Evolutionary conservation across 2,329 filamentous ascomycete species (phyloP).

Genomic region (Coniochaeta pulveracea): DNA sequence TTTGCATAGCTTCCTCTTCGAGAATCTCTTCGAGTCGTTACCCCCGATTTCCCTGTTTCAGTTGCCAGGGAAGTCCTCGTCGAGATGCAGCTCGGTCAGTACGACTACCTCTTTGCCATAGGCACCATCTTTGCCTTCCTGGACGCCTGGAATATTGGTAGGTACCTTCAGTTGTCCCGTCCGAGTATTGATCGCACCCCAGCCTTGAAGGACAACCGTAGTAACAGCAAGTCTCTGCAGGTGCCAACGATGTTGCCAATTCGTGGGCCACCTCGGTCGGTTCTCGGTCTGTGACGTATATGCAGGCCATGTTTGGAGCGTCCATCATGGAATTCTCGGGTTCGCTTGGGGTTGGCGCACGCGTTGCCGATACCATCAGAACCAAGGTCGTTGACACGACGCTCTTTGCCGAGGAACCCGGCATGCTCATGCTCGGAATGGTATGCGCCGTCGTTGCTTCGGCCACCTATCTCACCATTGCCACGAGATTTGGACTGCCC

Average conservation of each 20-base stretch:
- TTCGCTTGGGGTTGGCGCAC: slow-evolving; percentile 46
- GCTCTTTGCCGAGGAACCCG: slow-evolving; percentile 34
- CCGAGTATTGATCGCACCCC: too few species aligned
- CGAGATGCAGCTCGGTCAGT: slow-evolving; percentile 32
- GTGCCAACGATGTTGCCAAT: slow-evolving; percentile 60
- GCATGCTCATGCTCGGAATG: slow-evolving; percentile 47
- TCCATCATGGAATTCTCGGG: slow-evolving; percentile 53
- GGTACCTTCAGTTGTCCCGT: too few species aligned
- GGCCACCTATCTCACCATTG: slow-evolving; percentile 43
- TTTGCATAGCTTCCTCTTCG: too few species aligned
- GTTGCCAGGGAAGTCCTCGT: neutral
- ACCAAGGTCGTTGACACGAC: slow-evolving; percentile 43
- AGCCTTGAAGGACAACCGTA: neutral
- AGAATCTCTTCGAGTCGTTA: too few species aligned
- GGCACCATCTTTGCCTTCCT: slow-evolving; percentile 55
- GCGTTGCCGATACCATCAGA: slow-evolving; percentile 49
- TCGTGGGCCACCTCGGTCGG: slow-evolving; percentile 66
- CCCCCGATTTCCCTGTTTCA: too few species aligned
- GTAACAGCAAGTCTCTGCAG: slow-evolving; percentile 10
- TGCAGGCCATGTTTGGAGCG: slow-evolving; percentile 47
- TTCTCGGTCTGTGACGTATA: slow-evolving; percentile 51
- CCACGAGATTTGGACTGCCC: slow-evolving; percentile 41
- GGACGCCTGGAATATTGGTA: slow-evolving; percentile 56
- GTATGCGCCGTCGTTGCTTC: slow-evolving; percentile 42
- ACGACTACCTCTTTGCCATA: slow-evolving; percentile 52